These are phyloP conservation scores for Cladosporium halotolerans DNA, from an alignment of 2,329 filamentous ascomycete genomes.

Conservation along the genomic window DNA sequence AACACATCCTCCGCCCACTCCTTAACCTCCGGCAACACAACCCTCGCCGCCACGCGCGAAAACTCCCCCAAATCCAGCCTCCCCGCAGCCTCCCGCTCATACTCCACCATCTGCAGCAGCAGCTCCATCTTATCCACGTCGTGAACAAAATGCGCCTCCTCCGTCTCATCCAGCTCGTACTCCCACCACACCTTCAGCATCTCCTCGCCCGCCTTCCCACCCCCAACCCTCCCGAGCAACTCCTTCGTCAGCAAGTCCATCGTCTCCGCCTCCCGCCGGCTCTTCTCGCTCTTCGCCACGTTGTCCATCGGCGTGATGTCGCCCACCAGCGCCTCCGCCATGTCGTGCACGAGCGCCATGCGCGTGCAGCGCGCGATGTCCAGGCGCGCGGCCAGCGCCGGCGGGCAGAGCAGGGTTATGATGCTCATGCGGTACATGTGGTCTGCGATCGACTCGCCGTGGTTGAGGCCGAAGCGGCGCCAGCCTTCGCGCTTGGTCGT, in stretches of 20 bases:
- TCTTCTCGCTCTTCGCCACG: conserved; percentile 82
- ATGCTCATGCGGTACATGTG: conserved; percentile 99
- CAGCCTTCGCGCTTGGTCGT: conserved; percentile 95
- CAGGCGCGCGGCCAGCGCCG: conserved; percentile 62
- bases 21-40: conserved; percentile 71
- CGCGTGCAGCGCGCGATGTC: conserved; percentile 80
- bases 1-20: conserved; percentile 73
- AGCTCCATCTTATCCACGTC: conserved; percentile 97
- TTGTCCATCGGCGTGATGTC: conserved; percentile 93
- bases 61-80: conserved; percentile 80
- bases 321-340: conserved; percentile 91
- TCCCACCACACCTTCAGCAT: conserved; percentile 84
- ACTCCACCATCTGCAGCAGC: conserved; percentile 91
- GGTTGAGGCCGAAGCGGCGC: conserved; percentile 72
- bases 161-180: conserved; percentile 81
- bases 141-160: conserved; percentile 85
- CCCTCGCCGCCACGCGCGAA: conserved; percentile 65
- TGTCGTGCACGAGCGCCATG: conserved; percentile 95
- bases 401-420: conserved; percentile 85
- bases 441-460: conserved; percentile 86
- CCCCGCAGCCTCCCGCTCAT: conserved; percentile 67
- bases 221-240: conserved; percentile 68
- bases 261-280: conserved; percentile 72
- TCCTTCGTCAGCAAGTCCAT: conserved; percentile 82
- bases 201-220: conserved; percentile 62